phyloP scores from a whole-genome alignment of 805 yeast genomes.

The Lipomyces japonicus region DNA sequence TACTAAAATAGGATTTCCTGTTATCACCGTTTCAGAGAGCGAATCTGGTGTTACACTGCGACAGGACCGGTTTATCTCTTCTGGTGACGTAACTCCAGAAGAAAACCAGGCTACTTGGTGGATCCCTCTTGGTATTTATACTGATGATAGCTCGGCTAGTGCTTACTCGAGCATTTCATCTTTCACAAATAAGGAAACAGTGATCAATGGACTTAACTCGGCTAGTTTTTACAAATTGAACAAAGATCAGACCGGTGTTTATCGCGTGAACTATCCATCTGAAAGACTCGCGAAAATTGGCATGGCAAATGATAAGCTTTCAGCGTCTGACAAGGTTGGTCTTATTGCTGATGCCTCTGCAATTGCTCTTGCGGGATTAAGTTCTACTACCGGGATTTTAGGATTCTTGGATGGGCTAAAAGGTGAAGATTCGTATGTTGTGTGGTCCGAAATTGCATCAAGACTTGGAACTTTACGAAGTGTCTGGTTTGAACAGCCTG shows the following conservation, averaged over 20 bases:
- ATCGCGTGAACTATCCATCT: conserved; percentile 65
- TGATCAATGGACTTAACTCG: conserved; percentile 18
- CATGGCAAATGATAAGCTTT: conserved; percentile 43
- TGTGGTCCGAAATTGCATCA: conserved; percentile 53
- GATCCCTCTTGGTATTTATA: conserved; percentile 37
- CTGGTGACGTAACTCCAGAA: conserved; percentile 72
- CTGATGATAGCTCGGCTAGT: conserved; percentile 27
- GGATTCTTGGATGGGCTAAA: conserved; percentile 56
- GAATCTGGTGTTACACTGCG: conserved; percentile 50
- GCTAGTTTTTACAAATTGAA: conserved; percentile 61
- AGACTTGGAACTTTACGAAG: conserved; percentile 37
- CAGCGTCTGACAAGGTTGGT: conserved; percentile 76
- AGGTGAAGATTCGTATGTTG: conserved; percentile 48
- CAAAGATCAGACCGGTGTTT: conserved; percentile 70
- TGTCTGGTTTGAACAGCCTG: conserved; percentile 40
- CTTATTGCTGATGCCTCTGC: conserved; percentile 76
- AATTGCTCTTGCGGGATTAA: conserved; percentile 65
- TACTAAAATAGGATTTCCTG: conserved; percentile 72
- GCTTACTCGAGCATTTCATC: conserved; percentile 25
- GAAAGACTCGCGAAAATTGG: conserved; percentile 70
- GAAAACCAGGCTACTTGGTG: conserved; percentile 63
- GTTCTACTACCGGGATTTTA: conserved; percentile 58
- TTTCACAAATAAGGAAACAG: conserved; percentile 34
- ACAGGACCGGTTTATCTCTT: conserved; percentile 70
- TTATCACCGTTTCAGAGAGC: conserved; percentile 60